Base-by-base conservation (phyloP, 306 rosid genomes). In the Betula pendula region DNA sequence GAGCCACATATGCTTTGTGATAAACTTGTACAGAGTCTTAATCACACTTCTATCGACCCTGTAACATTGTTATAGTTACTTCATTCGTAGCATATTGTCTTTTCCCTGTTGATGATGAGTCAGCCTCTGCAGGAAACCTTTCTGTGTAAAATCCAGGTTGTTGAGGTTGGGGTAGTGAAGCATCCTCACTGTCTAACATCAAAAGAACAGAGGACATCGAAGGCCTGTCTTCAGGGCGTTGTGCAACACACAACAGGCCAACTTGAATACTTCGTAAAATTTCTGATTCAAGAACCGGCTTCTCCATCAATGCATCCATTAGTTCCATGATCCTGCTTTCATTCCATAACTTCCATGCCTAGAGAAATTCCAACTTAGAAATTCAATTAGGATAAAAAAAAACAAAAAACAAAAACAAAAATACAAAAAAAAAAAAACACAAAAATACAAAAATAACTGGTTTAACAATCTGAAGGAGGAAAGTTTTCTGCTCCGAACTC, bases 301-400 rank as follows among this genome's bases (percentile, higher is more conserved):
- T 78, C 49, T 51, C 88, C 17, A 87, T 59, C 55, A 80, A 33
- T 11, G 80, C 68, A 81, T 90, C 96, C 62, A 83, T 80, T 71
- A 90, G 3, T 53, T 88, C 92, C 72, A 70, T 16, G 19, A 68
- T 67, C 67, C 68, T 86, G 8, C 50, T 75, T 85, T 86, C 96
- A 49, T 68, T 86, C 92, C 96, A 88, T 24, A 88, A 50, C 62
- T 88, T 80, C 95, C 92, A 88, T 66, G 90, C 89, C 93, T 87
- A 75, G 33, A 71, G 77, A 33, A 55, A 77, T 79, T 47, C 17
- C 71, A 5, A 35, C 44, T 75, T 6, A 16, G 19, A 44, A 50
- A 16, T 29, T 24, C 42, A 66, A 38, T 4, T 4, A 42, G 9
- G 20, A 25, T 15, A 31, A 29, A 68, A 58, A 49, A 58, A 27